A percentile compares a stretch with the other conserved stretches of the same genome.
Conservation (phyloP, 2,329 filamentous ascomycete genomes). For the Paraphoma chrysanthemicola region DNA sequence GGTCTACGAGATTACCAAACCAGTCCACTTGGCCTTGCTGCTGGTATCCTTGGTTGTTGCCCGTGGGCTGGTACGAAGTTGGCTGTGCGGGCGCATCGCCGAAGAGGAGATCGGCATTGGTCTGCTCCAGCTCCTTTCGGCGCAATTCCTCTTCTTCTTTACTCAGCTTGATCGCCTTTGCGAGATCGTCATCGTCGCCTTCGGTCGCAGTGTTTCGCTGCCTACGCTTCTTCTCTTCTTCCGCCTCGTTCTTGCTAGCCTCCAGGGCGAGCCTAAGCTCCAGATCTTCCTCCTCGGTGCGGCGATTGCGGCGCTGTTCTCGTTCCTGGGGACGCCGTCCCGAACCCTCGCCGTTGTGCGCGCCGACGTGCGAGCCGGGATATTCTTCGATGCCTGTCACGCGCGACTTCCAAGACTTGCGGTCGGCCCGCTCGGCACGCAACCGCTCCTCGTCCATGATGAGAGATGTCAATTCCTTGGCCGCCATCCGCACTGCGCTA, state of each 20-base stretch:
- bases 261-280: slow-evolving; percentile 92
- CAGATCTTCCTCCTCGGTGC: slow-evolving; percentile 80
- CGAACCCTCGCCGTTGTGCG: slow-evolving; percentile 46
- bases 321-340: slow-evolving; percentile 49
- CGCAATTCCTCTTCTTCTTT: slow-evolving; percentile 91
- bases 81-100: slow-evolving; percentile 74
- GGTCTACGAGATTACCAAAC: slow-evolving; percentile 92
- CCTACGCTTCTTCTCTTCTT: slow-evolving; percentile 82
- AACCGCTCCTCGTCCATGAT: slow-evolving; percentile 93
- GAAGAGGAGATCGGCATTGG: slow-evolving; percentile 86
- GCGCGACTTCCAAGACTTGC: slow-evolving; percentile 95
- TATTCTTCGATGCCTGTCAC: slow-evolving; percentile 92
- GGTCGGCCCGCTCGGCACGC: slow-evolving; percentile 86
- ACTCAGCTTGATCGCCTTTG: slow-evolving; percentile 93
- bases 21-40: slow-evolving; percentile 96
- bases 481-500: slow-evolving; percentile 82
- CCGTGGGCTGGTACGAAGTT: slow-evolving; percentile 79
- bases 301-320: slow-evolving; percentile 50
- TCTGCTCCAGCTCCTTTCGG: slow-evolving; percentile 83
- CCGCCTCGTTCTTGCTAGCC: slow-evolving; percentile 93
- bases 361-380: slow-evolving; percentile 50
- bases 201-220: slow-evolving; percentile 56
- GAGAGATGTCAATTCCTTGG: slow-evolving; percentile 91
- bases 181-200: slow-evolving; percentile 82
- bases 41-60: slow-evolving; percentile 96